Evolutionary conservation across 2,329 filamentous ascomycete genomes (phyloP), one percentile per base, ranked within the genome.

Genomic region (Hymenotorrendiella dingleyae): DNA sequence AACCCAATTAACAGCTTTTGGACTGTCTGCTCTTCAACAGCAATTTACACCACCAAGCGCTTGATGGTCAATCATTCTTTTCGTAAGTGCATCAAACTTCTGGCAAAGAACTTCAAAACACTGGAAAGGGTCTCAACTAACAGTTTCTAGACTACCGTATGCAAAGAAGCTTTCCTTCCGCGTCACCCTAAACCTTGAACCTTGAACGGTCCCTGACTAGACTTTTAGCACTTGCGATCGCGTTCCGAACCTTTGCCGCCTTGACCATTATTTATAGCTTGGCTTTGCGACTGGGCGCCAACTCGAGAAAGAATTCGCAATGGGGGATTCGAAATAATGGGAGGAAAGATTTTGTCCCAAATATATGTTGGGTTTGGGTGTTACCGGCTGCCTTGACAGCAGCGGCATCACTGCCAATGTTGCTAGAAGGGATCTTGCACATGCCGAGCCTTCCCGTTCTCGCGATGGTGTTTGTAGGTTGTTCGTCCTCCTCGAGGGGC

Each of bases 381-480:
- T 26, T 55, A 32, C 45, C 48, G 12, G 52, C 50, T 2, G 40
- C 54, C 19, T 20, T 53, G 6, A 26, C 49, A 16, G 53, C 53
- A 29, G 52, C 54, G 4, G 43, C 45, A 2, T 49, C 56, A 24
- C 28, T 57, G 7, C 56, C 54, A 8, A 33, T 58, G 38, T 36
- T 58, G 12, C 33, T 56, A 19, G 45, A 57, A 40, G 54, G 47
- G 8, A 21, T 59, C 4, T 32, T 58, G 1, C 54, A 59, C 32
- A 49, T 58, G 48, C 49, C 52, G 9, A 58, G 52, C 32, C 42
- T 59, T 12, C 48, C 51, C n/a, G 48, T 54, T 6, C 20, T 59
- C 3, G 41, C 54, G 1, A 58, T 58, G 54, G 33, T 57, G 27
- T 59, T 52, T 46, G 57, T 59, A 35, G 44, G 57, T 54, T 23